Conservation (phyloP, 345 rosid genomes). For the Streptanthus diversifolius region DNA sequence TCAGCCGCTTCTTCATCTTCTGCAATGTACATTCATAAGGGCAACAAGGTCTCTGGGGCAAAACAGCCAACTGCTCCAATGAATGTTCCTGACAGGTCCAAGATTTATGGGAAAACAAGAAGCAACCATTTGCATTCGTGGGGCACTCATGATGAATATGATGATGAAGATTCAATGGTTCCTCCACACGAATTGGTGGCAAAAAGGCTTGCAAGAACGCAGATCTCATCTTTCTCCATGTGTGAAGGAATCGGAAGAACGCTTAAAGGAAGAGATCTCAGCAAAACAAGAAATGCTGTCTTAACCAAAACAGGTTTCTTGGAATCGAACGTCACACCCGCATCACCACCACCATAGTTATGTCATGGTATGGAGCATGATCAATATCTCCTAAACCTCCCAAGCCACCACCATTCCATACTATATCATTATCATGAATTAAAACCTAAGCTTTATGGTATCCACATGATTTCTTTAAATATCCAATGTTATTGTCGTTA, state of each 20-base stretch:
- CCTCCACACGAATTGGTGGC: slow-evolving; percentile 92
- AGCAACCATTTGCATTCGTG: slow-evolving; percentile 30
- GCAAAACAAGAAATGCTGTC: slow-evolving; percentile 67
- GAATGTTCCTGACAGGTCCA: slow-evolving; percentile 87
- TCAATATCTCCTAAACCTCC: background rate
- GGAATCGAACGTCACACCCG: slow-evolving; percentile 35
- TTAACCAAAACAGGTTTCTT: slow-evolving; percentile 74
- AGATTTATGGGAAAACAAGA: slow-evolving; percentile 54
- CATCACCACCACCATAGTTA: slow-evolving; percentile 28
- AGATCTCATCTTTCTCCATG: slow-evolving; percentile 59
- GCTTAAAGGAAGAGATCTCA: slow-evolving; percentile 82
- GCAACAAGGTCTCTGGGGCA: slow-evolving; percentile 12
- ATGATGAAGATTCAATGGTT: slow-evolving; percentile 51
- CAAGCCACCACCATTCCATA: background rate
- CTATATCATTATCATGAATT: slow-evolving; percentile 13
- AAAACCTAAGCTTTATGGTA: slow-evolving; percentile 19
- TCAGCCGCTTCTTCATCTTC: slow-evolving; percentile 39
- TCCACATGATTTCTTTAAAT: slow-evolving; percentile 32
- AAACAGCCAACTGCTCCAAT: slow-evolving; percentile 72
- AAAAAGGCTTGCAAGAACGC: slow-evolving; percentile 46
- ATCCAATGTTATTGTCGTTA: slow-evolving; percentile 34
- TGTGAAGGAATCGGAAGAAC: slow-evolving; percentile 85
- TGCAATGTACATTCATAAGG: slow-evolving; percentile 32
- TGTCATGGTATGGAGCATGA: slow-evolving; percentile 20
- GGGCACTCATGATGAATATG: slow-evolving; percentile 35